Evolutionary conservation across 2,329 filamentous ascomycete species (phyloP), one percentile per base, ranked within the genome.

Genomic region (Neopestalotiopsis sp.): DNA sequence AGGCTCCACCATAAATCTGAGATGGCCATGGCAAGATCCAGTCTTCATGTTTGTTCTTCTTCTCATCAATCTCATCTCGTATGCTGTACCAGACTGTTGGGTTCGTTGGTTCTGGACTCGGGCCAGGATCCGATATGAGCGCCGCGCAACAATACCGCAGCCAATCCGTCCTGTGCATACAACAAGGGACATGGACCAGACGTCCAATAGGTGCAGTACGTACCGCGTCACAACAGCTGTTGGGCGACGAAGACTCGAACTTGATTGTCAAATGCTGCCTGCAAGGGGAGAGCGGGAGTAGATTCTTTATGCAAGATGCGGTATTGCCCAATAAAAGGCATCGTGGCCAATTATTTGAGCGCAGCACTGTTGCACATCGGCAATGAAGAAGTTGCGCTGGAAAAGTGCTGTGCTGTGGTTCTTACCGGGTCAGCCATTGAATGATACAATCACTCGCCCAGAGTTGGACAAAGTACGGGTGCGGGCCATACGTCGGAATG

Each of bases 71-170:
- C 3, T 24, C 4, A 28, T 28, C 24, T 20, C 45, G 20, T 53
- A 53, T 53, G 17, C 45, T 17, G 45, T 53, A 24, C 45, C 45
- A 20, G 45, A 53, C 45, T 53, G 45, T 20, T 53, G 45, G 45
- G 45, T 53, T 53, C 20, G 45, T n/a, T 53, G 45, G 45, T 53
- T 53, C 45, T 53, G 45, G 45, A 53, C 17, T 53, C 45, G 17
- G 45, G 45, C 45, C 45, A 53, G 45, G 45, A 53, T 53, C 45
- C 45, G 45, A 53, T 53, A 53, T 53, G 45, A 53, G 45, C 45
- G n/a, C 5, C 45, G 45, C 17, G 45, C 45, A 20, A 17, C 45
- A 53, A 53, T 53, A 14, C 45, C 45, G 20, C 17, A 53, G 45
- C 45, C 45, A 17, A 17, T n/a, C 45, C 45, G 45, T n/a, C 45